Base-by-base conservation (phyloP, 495 filamentous ascomycete genomes). In the Neurospora hispaniola region DNA sequence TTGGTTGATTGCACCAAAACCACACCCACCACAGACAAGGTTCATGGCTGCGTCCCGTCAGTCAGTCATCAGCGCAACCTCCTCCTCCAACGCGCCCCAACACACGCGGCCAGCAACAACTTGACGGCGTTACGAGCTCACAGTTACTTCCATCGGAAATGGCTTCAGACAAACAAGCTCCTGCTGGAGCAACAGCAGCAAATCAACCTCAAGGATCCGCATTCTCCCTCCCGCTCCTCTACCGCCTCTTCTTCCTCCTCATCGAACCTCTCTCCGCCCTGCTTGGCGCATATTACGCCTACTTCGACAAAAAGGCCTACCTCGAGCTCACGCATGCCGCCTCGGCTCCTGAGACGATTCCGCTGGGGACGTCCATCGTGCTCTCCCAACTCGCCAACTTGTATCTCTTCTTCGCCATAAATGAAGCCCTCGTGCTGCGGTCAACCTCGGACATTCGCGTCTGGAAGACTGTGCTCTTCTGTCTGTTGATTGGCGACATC, bases 221-320 rank as follows among this genome's bases (percentile, higher is more conserved):
- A 7, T 77, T 80, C 39, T 59, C 73, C 7, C 79, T 87, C n/a
- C 85, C 87, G 0, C 75, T 82, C 10, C 39, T 78, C 66, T 92
- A 92, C 81, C 82, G 83, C 11, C 69, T 86, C 73, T 90, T 91
- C 80, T 92, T 92, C 82, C 87, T 92, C 41, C 81, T 86, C 75
- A 83, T 92, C 78, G 90, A 93, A 77, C 90, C 90, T 0, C 70
- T 90, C 68, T 86, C 86, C 16, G 88, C 91, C n/a, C 81, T 92
- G 39, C 77, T 85, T 1, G 91, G 91, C 42, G 90, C 90, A n/a
- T 88, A 85, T 81, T 88, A 84, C 78, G 88, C 90, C 39, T 81
- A 87, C 77, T 85, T 87, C 77, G 79, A 79, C 23, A 89, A 89
- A 48, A 70, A 78, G n/a, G 80, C 78, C 9, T 92, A 91, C 78